These are phyloP conservation scores for Clitocybe nebularis DNA, from an alignment of 1,284 basidiomycete genomes.

Conservation along the genomic window DNA sequence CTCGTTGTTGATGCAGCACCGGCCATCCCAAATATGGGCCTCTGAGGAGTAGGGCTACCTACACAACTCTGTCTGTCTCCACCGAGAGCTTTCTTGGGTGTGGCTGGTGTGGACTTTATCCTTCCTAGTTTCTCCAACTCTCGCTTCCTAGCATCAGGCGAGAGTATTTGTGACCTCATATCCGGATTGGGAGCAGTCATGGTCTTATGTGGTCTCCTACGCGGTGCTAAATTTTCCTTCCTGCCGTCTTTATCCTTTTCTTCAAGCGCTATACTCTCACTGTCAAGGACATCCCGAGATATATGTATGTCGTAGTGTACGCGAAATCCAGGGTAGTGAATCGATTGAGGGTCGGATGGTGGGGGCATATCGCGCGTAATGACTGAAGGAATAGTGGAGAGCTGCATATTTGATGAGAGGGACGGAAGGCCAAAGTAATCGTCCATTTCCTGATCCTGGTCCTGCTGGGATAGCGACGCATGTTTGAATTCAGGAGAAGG, in stretches of 20 bases:
- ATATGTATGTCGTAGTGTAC: conserved; percentile 53
- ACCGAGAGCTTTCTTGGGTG: conserved; percentile 19
- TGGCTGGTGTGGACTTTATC: conserved; percentile 25
- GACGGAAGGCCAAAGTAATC: conserved; percentile 20
- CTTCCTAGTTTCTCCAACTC: conserved; percentile 21
- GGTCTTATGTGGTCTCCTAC: conserved; percentile 37
- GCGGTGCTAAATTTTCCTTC: conserved; percentile 56
- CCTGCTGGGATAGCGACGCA: conserved; percentile 10
- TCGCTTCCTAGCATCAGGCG: conserved; percentile 21
- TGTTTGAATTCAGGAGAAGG: conserved; percentile 21
- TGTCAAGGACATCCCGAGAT: conserved; percentile 23
- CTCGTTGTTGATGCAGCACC: conserved; percentile 18
- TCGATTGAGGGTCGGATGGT: conserved; percentile 49
- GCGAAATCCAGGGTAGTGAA: conserved; percentile 71
- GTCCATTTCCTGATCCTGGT: conserved; percentile 16
- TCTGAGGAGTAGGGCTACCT: conserved; percentile 25
- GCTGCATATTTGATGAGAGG: conserved; percentile 17
- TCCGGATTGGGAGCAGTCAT: conserved; percentile 21
- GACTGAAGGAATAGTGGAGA: conserved; percentile 19
- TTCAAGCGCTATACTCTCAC: conserved; percentile 9
- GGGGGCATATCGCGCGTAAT: conserved; percentile 43
- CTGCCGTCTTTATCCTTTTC: conserved; percentile 29
- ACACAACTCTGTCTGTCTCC: conserved; percentile 5
- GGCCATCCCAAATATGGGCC: conserved; percentile 13
- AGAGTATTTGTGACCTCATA: conserved; percentile 18